A percentile compares a stretch with the other conserved stretches of the same genome.
Conservation (phyloP, 1,139 yeast genomes). For the Suhomyces coccinellae region DNA sequence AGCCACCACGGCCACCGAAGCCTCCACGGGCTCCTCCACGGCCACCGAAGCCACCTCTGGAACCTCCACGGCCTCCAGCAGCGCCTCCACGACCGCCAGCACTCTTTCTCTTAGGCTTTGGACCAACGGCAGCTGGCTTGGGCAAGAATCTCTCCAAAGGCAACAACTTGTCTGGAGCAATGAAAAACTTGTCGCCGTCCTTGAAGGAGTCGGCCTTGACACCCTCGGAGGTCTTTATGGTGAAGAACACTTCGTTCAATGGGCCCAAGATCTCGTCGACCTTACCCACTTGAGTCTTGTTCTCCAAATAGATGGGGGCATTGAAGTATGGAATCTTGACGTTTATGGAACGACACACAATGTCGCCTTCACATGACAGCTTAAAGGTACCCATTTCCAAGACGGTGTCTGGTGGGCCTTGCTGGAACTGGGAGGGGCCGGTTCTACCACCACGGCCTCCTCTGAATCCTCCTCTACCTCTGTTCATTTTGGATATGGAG, state of each 20-base stretch:
- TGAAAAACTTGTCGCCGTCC: constrained; percentile 93
- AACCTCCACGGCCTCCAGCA: constrained; percentile 47
- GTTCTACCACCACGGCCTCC: constrained; percentile 40
- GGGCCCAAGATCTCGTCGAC: constrained; percentile 99
- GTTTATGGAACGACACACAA: constrained; percentile 93
- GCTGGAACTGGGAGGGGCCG: constrained; percentile 56
- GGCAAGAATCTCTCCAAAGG: constrained; percentile 97
- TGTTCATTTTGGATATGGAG: constrained; percentile 41
- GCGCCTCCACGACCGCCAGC: constrained; percentile 39
- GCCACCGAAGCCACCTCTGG: constrained; percentile 38
- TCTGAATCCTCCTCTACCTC: constrained; percentile 73
- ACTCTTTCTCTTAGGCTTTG: constrained; percentile 76
- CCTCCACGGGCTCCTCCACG: constrained; percentile 50
- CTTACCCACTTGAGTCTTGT: constrained; percentile 93
- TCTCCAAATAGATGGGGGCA: constrained; percentile 96
- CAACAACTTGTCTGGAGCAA: constrained; percentile 91
- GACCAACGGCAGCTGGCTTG: constrained; percentile 77
- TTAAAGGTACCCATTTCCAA: constrained; percentile 92
- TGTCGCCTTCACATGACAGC: constrained; percentile 95
- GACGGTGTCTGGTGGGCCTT: constrained; percentile 92
- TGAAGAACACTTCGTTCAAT: constrained; percentile 92
- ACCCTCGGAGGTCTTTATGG: constrained; percentile 94
- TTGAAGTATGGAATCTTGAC: constrained; percentile 96
- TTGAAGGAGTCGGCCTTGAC: constrained; percentile 91
- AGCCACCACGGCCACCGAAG: constrained; percentile 38